phyloP scores from a whole-genome alignment of 345 rosid species.

The Boechera divaricarpa region DNA sequence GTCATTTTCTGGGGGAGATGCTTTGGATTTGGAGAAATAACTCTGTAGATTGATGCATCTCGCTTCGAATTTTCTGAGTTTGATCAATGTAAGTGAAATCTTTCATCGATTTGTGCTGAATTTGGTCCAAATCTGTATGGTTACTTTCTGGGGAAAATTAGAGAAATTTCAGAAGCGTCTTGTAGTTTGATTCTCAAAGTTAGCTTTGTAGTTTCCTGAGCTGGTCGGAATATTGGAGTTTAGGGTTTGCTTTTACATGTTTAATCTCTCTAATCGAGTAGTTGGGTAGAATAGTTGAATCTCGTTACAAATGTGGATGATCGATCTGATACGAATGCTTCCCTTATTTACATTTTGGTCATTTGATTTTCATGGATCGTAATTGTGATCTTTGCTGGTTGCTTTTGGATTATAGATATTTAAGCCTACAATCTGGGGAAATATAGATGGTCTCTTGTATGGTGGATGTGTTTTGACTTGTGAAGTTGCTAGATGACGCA shows the following conservation, averaged over 20 bases:
- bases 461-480: slow-evolving; percentile 32
- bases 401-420: neutral
- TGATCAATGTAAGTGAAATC: slow-evolving; percentile 27
- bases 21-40: neutral
- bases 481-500: slow-evolving; percentile 25
- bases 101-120: slow-evolving; percentile 5
- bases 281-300: neutral
- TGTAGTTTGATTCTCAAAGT: slow-evolving; percentile 1
- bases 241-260: neutral
- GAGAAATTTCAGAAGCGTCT: neutral
- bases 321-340: slow-evolving; percentile 7
- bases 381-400: slow-evolving; percentile 1
- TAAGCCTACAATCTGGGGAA: slow-evolving; percentile 23
- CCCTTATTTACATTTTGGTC: no score
- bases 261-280: neutral
- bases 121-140: neutral
- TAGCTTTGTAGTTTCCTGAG: neutral
- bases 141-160: neutral
- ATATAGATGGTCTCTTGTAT: slow-evolving; percentile 7
- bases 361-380: neutral
- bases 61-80: neutral
- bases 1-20: slow-evolving; percentile 3
- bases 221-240: slow-evolving; percentile 12
- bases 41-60: slow-evolving; percentile 8
- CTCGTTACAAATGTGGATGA: neutral